Percentiles rank a stretch among this genome's conserved stretches.
Evolutionary conservation across 2,329 filamentous ascomycete genomes (phyloP).

Genomic region (Aspergillus unguis): DNA sequence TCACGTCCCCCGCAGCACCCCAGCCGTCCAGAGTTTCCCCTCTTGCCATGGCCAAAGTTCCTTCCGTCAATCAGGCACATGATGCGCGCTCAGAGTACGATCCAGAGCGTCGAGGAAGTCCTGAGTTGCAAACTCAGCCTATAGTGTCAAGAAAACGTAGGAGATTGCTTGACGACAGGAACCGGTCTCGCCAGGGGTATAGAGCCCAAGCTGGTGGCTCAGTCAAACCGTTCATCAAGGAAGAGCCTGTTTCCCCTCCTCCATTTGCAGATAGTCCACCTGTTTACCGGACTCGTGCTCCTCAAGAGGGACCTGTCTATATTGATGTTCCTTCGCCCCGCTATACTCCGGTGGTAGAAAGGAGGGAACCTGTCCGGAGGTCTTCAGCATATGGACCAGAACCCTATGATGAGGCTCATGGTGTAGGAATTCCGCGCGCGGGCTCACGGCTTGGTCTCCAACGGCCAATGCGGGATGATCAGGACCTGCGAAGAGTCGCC

Average conservation of each 20-base stretch:
- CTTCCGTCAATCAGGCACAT: slow-evolving; percentile 55
- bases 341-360: slow-evolving; percentile 36
- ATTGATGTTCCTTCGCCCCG: slow-evolving; percentile 45
- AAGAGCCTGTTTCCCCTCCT: slow-evolving; percentile 61
- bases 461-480: slow-evolving; percentile 40
- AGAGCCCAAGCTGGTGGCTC: slow-evolving; percentile 35
- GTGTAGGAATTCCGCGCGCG: slow-evolving; percentile 35
- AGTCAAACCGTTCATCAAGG: slow-evolving; percentile 56
- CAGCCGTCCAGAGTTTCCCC: slow-evolving; percentile 68
- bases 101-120: slow-evolving; percentile 40
- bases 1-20: slow-evolving; percentile 69
- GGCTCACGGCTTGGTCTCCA: slow-evolving; percentile 39
- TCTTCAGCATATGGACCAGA: slow-evolving; percentile 37
- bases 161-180: slow-evolving; percentile 42
- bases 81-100: slow-evolving; percentile 42
- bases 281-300: slow-evolving; percentile 32
- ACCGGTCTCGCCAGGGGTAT: slow-evolving; percentile 31
- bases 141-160: slow-evolving; percentile 53
- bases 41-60: slow-evolving; percentile 52
- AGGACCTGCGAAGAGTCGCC: slow-evolving; percentile 46
- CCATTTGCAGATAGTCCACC: slow-evolving; percentile 48
- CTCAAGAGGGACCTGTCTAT: slow-evolving; percentile 47
- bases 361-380: slow-evolving; percentile 29
- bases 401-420: slow-evolving; percentile 29
- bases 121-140: slow-evolving; percentile 39